A percentile compares a stretch with the other conserved stretches of the same genome.
Conservation (phyloP, 2,329 filamentous ascomycete genomes). For the Mollisiaceae sp. region DNA sequence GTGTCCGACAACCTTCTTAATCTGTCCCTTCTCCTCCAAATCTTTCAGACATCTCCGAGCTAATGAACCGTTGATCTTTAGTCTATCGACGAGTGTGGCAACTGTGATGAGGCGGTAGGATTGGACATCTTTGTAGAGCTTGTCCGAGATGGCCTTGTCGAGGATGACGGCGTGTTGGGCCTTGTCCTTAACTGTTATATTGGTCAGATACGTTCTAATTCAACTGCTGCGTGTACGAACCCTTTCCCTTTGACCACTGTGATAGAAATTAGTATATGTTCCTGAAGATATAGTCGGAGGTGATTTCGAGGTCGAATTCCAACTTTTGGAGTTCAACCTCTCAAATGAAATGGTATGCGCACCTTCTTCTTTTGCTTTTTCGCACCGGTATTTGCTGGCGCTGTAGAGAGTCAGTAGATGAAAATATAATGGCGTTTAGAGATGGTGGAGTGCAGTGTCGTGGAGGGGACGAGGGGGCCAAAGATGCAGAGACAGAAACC, state of each 20-base stretch:
- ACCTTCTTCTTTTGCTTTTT: slow-evolving; percentile 82
- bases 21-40: slow-evolving; percentile 96
- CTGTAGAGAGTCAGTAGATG: slow-evolving; percentile 40
- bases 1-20: slow-evolving; percentile 97
- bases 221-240: slow-evolving; percentile 45
- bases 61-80: slow-evolving; percentile 99
- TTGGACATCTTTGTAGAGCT: slow-evolving; percentile 99
- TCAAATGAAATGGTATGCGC: neutral
- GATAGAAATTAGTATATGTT: slow-evolving; percentile 17
- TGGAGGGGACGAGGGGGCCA: slow-evolving; percentile 10
- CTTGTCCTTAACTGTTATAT: slow-evolving; percentile 96
- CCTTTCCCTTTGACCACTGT: slow-evolving; percentile 66
- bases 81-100: slow-evolving; percentile 96
- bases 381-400: slow-evolving; percentile 66
- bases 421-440: neutral
- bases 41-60: slow-evolving; percentile 88
- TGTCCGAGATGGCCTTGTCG: slow-evolving; percentile 96
- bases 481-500: neutral
- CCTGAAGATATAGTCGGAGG: neutral
- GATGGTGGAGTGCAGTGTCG: neutral
- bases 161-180: slow-evolving; percentile 98
- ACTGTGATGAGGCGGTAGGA: slow-evolving; percentile 99
- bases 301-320: neutral
- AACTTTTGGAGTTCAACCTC: neutral
- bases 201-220: slow-evolving; percentile 30